phyloP scores from a whole-genome alignment of 306 rosid species.

The Aeschynomene evenia region DNA sequence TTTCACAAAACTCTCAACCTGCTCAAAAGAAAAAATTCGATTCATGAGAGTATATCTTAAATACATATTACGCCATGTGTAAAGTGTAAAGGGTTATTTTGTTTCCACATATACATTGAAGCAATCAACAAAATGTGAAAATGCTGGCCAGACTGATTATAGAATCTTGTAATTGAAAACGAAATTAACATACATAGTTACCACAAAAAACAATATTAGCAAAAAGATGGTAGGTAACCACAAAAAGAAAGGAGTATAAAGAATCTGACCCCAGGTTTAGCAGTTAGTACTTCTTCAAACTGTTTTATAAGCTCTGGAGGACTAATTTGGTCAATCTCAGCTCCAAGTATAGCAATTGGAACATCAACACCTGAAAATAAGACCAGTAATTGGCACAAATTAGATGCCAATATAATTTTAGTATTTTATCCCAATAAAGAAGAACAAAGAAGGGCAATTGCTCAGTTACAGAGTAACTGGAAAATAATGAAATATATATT shows the following conservation, averaged over 20 bases:
- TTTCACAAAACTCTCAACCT: slow-evolving; percentile 46
- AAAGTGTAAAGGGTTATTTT: background rate
- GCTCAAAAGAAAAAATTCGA: background rate
- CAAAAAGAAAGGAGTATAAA: background rate
- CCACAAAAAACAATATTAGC: background rate
- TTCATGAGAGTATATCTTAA: slow-evolving; percentile 14
- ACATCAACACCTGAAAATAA: slow-evolving; percentile 49
- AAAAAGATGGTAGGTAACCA: background rate
- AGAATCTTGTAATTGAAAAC: background rate
- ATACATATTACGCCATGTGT: background rate
- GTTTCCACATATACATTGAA: background rate
- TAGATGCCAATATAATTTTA: background rate
- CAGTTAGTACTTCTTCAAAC: slow-evolving; percentile 52
- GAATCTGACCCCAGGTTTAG: slow-evolving; percentile 58
- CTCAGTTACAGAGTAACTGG: background rate
- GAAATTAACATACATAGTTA: background rate
- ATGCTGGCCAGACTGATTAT: background rate
- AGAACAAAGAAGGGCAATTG: no score
- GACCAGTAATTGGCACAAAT: background rate
- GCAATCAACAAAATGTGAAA: background rate
- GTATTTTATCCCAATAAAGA: background rate
- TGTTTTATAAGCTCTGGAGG: slow-evolving; percentile 63
- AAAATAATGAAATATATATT: background rate
- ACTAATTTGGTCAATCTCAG: slow-evolving; percentile 50
- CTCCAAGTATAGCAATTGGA: slow-evolving; percentile 64